These are phyloP conservation scores for Naganishia antarctica DNA, from an alignment of 768 basidiomycete genomes.

Conservation along the genomic window DNA sequence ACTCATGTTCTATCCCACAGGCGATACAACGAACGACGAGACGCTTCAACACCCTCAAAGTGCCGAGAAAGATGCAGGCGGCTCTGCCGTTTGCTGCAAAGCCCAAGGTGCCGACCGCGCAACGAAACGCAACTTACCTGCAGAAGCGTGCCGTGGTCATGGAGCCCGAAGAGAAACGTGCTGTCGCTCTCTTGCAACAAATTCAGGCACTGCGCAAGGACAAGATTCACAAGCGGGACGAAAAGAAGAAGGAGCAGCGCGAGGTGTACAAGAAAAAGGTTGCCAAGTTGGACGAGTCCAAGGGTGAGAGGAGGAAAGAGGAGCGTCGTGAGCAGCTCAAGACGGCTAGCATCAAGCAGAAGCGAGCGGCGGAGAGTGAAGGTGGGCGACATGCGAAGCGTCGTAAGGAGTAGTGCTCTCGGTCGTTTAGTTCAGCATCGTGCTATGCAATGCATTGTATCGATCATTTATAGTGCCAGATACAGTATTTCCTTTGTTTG, in stretches of 20 bases:
- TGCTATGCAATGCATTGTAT: too few relatives aligned
- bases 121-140: slow-evolving; percentile 73
- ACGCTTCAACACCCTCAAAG: slow-evolving; percentile 82
- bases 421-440: too few relatives aligned
- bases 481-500: background rate
- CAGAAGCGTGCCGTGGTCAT: slow-evolving; percentile 92
- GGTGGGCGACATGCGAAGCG: slow-evolving; percentile 39
- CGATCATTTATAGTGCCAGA: too few relatives aligned
- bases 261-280: slow-evolving; percentile 65
- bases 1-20: slow-evolving; percentile 38
- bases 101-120: slow-evolving; percentile 73
- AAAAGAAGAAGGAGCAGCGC: slow-evolving; percentile 78
- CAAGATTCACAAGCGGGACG: slow-evolving; percentile 68
- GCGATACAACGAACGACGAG: slow-evolving; percentile 70
- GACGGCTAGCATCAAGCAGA: slow-evolving; percentile 45
- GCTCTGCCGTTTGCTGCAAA: slow-evolving; percentile 88
- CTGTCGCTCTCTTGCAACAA: slow-evolving; percentile 84
- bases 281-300: slow-evolving; percentile 56
- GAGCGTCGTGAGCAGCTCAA: slow-evolving; percentile 45
- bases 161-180: slow-evolving; percentile 91
- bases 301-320: slow-evolving; percentile 44
- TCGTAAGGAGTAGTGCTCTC: slow-evolving; percentile 22
- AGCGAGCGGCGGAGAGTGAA: slow-evolving; percentile 37
- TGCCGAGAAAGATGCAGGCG: slow-evolving; percentile 85
- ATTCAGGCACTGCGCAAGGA: slow-evolving; percentile 87